These are phyloP conservation scores for Wickerhamiella nectarea DNA, from an alignment of 805 yeast genomes.

Conservation along the genomic window DNA sequence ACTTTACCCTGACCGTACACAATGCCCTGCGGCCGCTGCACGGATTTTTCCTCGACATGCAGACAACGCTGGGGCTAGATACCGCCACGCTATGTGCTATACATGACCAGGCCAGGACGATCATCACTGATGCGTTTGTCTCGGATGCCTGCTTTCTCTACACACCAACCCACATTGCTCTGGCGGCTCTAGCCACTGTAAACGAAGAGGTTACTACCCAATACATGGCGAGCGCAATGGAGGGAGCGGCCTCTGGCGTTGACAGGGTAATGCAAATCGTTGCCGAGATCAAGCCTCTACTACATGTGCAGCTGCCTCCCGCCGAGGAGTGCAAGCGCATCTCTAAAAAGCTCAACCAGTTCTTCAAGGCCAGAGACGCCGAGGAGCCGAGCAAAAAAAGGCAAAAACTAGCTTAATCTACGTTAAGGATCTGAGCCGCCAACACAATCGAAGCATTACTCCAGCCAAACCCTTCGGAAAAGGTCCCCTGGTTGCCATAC, in stretches of 20 bases:
- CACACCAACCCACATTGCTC: constrained; percentile 92
- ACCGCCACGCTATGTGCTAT: constrained; percentile 45
- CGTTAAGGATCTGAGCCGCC: background rate
- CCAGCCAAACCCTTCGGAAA: constrained; percentile 97
- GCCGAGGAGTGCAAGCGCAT: constrained; percentile 25
- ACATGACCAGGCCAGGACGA: constrained; percentile 55
- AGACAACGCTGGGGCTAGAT: constrained; percentile 34
- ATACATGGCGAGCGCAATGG: constrained; percentile 42
- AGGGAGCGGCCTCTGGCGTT: constrained; percentile 18
- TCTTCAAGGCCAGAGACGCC: constrained; percentile 6
- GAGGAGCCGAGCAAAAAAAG: constrained; percentile 5
- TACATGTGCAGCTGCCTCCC: constrained; percentile 16
- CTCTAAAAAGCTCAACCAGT: constrained; percentile 25
- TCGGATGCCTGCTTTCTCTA: constrained; percentile 65
- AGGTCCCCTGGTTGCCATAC: constrained; percentile 95
- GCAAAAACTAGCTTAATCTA: background rate
- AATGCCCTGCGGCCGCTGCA: constrained; percentile 84
- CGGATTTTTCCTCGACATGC: constrained; percentile 88
- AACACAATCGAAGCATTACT: constrained; percentile 64
- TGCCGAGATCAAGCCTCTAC: constrained; percentile 19
- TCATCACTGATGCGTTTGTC: constrained; percentile 53
- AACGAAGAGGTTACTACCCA: constrained; percentile 51
- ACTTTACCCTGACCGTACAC: constrained; percentile 72
- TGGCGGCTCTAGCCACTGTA: constrained; percentile 63
- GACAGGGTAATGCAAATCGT: constrained; percentile 19